Evolutionary conservation across 352 stramenopile genomes (phyloP), one percentile per base, ranked within the genome.

Genomic region (Phytophthora multivora): DNA sequence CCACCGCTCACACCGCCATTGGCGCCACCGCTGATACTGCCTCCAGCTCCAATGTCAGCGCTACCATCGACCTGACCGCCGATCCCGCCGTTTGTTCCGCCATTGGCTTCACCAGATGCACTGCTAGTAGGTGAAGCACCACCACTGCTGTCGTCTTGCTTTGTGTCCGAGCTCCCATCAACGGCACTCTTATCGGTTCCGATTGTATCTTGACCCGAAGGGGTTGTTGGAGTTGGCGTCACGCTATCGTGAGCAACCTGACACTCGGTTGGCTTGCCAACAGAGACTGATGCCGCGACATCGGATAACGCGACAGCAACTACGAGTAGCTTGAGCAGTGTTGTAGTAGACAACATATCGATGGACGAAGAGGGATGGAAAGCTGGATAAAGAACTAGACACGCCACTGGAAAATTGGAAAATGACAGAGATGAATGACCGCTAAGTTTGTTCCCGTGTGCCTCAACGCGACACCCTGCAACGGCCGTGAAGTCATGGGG

Each of bases 261-360:
- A 12, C 53, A 61, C 6, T 61, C 53, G 1, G 30, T 31, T 18
- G 41, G n/a, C 16, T 55, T 36, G 4, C 11, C 43, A 35, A 21
- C 13, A 11, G n/a, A 31, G 33, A 23, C 45, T 39, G 13, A 40
- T 4, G 36, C 10, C n/a, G 8, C 49, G n/a, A 42, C 40, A n/a
- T 49, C 33, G 26, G 54, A 54, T 11, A 63, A 33, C 1, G 25
- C 43, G 11, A 55, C 25, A 16, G 54, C 54, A 25, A 55, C 42
- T 13, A 63, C 5, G 21, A 61, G 41, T 18, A 61, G 28, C 30
- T 52, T 62, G 42, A 55, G 12, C 33, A 55, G 18, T 18, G n/a
- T 58, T 48, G 57, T 64, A 11, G 46, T 58, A 8, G 47, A 58
- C 30, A 58, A 2, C 56, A 58, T 58, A 52, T 15, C 28, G 28